Percentiles rank a stretch among this genome's conserved stretches.
Evolutionary conservation across 202 grass and related monocot species (phyloP).

Genomic region (Setaria italica): DNA sequence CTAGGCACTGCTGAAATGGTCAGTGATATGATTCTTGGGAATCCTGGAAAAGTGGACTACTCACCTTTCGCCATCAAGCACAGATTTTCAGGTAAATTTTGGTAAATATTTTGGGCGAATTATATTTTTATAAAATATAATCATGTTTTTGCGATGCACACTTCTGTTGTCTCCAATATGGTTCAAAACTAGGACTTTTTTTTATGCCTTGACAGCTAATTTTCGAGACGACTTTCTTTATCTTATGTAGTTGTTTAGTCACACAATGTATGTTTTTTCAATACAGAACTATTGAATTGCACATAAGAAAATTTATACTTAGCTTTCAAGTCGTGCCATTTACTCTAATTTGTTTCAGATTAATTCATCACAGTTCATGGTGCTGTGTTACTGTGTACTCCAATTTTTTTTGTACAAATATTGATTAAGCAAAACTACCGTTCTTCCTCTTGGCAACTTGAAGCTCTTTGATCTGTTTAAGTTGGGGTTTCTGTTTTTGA

Average conservation of each 20-base stretch:
- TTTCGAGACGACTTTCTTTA: constrained; percentile 7
- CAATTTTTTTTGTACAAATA: constrained; percentile 20
- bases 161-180: constrained; percentile 4
- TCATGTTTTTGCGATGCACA: not conserved
- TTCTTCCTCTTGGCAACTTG: constrained; percentile 18
- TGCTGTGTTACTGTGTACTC: constrained; percentile 2
- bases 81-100: constrained; percentile 72
- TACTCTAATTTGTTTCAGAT: constrained; percentile 27
- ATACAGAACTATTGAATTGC: not conserved
- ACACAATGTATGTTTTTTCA: not conserved
- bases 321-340: not conserved
- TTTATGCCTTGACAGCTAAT: constrained; percentile 32
- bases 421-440: not conserved
- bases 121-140: not conserved
- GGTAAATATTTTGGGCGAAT: constrained; percentile 18
- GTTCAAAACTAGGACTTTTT: constrained; percentile 41
- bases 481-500: constrained; percentile 1
- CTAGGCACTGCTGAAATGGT: constrained; percentile 98
- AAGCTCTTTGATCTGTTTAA: not conserved
- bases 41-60: constrained; percentile 64
- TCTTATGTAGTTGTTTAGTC: constrained; percentile 8
- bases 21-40: constrained; percentile 79
- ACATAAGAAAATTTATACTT: constrained; percentile 14
- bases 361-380: constrained; percentile 9
- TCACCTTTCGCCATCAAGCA: constrained; percentile 72